Conservation (phyloP, 1,284 basidiomycete species). For the Meira miltonrushii region DNA sequence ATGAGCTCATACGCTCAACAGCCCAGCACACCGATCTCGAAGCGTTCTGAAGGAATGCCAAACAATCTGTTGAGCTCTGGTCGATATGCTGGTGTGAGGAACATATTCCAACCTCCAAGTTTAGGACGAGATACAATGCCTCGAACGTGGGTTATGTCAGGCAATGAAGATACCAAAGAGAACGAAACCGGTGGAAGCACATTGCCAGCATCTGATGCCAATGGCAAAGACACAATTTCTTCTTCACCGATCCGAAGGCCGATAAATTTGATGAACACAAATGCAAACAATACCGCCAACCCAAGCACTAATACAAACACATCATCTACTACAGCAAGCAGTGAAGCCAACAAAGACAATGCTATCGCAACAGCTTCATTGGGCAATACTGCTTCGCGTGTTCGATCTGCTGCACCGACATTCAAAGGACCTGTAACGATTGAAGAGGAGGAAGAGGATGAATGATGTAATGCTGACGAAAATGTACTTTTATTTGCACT, state of each 20-base stretch:
- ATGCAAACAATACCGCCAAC: neutral
- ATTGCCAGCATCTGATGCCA: neutral
- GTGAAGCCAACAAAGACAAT: too few relatives aligned
- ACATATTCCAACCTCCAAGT: conserved; percentile 26
- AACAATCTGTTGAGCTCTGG: conserved; percentile 3
- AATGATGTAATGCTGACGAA: neutral
- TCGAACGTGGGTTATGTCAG: conserved; percentile 1
- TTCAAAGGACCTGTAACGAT: conserved; percentile 6
- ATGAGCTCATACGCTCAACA: neutral
- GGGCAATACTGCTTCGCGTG: neutral
- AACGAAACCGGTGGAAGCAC: neutral
- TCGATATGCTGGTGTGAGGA: conserved; percentile 31
- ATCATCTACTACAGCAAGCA: neutral
- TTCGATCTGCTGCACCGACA: conserved; percentile 4
- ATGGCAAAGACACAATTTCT: neutral
- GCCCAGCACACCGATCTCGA: neutral
- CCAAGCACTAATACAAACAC: neutral
- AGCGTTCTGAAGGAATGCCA: neutral
- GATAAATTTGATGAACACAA: neutral
- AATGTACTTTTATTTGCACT: neutral
- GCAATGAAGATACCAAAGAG: neutral
- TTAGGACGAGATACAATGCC: conserved; percentile 18
- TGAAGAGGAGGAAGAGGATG: conserved; percentile 14
- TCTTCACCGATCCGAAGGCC: too few relatives aligned
- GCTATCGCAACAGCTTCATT: neutral